These are phyloP conservation scores for Isatis tinctoria DNA, from an alignment of 345 rosid species.

Conservation along the genomic window DNA sequence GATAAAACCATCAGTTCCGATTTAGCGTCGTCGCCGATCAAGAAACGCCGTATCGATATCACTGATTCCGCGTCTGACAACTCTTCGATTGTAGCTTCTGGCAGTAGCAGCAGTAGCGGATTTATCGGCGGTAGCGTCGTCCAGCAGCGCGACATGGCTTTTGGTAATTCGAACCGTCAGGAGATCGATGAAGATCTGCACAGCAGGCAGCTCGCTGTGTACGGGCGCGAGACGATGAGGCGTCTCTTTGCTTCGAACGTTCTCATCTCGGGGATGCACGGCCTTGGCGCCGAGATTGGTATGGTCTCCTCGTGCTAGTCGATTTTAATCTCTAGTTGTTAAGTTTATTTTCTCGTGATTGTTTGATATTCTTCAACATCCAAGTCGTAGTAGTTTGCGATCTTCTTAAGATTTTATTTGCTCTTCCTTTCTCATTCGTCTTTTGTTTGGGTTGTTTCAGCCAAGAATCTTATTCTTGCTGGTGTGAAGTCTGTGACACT, in stretches of 20 bases:
- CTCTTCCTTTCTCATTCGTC: no score
- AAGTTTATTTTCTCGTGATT: no score
- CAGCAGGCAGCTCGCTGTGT: conserved; percentile 98
- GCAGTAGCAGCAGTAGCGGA: conserved; percentile 22
- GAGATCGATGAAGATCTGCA: conserved; percentile 98
- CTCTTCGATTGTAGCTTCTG: conserved; percentile 15
- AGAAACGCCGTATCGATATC: conserved; percentile 53
- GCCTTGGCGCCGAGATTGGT: conserved; percentile 98
- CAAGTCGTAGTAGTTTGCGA: no score
- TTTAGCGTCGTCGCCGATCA: conserved; percentile 40
- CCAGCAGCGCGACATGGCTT: conserved; percentile 53
- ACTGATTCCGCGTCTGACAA: conserved; percentile 26
- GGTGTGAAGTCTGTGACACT: conserved; percentile 97
- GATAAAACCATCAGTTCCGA: conserved; percentile 22
- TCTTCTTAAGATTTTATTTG: no score
- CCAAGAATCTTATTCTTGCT: conserved; percentile 94
- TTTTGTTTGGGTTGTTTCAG: conserved; percentile 32
- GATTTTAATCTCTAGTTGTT: no score
- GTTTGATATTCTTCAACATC: no score
- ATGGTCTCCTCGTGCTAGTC: conserved; percentile 7
- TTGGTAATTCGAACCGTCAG: conserved; percentile 58
- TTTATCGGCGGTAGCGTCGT: conserved; percentile 19
- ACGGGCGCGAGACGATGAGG: conserved; percentile 97
- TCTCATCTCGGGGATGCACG: conserved; percentile 90
- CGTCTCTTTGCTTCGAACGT: conserved; percentile 88